Conservation (phyloP, 176 grass and related monocot genomes). For the Avena insularis region DNA sequence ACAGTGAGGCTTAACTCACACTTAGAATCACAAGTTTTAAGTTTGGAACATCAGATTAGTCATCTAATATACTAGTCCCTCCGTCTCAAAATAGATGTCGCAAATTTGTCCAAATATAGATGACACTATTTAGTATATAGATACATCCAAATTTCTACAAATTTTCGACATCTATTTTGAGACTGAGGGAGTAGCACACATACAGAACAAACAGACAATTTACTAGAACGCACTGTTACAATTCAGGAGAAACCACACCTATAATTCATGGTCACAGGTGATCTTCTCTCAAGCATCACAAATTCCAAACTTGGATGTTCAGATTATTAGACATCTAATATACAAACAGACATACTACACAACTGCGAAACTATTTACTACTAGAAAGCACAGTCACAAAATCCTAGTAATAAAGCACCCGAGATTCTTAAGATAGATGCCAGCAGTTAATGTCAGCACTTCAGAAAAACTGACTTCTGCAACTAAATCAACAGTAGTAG, state of each 20-base stretch:
- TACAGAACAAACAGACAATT: neutral
- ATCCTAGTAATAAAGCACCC: too few relatives aligned
- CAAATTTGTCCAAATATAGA: too few relatives aligned
- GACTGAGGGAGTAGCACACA: neutral
- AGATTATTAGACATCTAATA: too few relatives aligned
- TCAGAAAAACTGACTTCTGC: neutral
- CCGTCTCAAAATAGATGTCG: too few relatives aligned
- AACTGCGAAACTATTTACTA: too few relatives aligned
- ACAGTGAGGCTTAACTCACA: neutral
- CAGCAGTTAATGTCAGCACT: neutral
- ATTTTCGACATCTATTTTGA: too few relatives aligned
- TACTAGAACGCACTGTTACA: neutral
- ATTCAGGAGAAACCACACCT: neutral
- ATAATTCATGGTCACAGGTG: neutral
- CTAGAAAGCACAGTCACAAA: too few relatives aligned
- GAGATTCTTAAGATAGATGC: neutral
- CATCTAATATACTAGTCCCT: neutral
- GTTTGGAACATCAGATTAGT: neutral
- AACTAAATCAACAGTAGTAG: neutral
- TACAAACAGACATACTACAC: too few relatives aligned
- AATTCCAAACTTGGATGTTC: neutral
- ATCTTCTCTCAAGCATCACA: neutral
- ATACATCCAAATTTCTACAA: too few relatives aligned
- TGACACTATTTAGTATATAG: too few relatives aligned
- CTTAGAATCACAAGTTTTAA: neutral